phyloP scores from a whole-genome alignment of 495 filamentous ascomycete species.

The Letharia lupina region DNA sequence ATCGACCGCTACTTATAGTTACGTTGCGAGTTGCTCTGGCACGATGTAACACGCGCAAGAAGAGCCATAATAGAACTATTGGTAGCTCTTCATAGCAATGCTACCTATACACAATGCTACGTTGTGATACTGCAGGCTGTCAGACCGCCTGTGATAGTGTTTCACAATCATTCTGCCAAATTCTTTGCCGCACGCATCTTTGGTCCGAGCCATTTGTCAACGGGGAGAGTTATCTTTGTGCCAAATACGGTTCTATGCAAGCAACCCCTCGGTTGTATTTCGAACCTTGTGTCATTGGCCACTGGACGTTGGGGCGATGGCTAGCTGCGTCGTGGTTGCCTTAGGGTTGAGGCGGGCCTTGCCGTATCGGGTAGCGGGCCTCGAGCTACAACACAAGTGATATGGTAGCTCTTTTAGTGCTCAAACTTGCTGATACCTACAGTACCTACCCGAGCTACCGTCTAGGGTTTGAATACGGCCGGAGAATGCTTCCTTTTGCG shows the following conservation, averaged over 20 bases:
- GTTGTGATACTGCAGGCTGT: too few relatives aligned
- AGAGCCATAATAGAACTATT: not conserved
- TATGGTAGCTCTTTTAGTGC: not conserved
- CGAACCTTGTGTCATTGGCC: not conserved
- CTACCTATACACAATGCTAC: not conserved
- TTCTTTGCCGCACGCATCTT: too few relatives aligned
- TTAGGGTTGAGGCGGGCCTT: not conserved
- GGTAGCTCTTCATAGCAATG: not conserved
- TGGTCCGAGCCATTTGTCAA: too few relatives aligned
- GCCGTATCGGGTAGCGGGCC: not conserved
- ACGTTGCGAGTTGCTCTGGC: not conserved
- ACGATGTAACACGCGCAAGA: not conserved
- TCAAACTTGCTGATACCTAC: not conserved
- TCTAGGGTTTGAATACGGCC: not conserved
- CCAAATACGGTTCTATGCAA: not conserved
- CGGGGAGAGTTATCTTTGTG: not conserved
- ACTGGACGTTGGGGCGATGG: not conserved
- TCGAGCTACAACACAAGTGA: not conserved
- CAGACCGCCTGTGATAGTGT: not conserved
- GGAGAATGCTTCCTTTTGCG: not conserved
- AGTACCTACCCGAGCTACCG: not conserved
- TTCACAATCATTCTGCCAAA: not conserved
- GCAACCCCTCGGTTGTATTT: not conserved
- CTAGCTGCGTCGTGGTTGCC: not conserved
- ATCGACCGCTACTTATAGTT: not conserved